Evolutionary conservation across 257 asterid species (phyloP).

Genomic region (Ocimum tenuiflorum): DNA sequence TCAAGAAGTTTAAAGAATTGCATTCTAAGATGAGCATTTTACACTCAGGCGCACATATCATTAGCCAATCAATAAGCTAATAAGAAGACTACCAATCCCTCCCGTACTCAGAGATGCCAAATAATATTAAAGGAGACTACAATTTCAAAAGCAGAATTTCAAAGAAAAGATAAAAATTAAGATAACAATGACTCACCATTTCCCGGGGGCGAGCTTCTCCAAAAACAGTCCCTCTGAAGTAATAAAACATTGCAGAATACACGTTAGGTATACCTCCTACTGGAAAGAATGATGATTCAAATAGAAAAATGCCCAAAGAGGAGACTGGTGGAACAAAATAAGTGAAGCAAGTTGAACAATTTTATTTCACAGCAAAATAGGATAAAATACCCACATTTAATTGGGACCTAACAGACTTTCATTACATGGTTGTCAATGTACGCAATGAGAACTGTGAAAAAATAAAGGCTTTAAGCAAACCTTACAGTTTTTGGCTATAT

Average conservation of each 20-base stretch:
- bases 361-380: background rate
- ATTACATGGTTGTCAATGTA: no score
- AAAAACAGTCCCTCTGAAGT: constrained; percentile 59
- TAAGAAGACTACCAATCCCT: background rate
- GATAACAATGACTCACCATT: constrained; percentile 40
- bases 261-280: constrained; percentile 23
- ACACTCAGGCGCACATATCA: no score
- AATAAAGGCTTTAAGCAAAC: no score
- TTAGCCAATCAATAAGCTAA: no score
- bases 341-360: background rate
- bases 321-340: background rate
- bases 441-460: no score
- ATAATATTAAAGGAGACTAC: background rate
- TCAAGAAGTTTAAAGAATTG: background rate
- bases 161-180: background rate
- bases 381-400: background rate
- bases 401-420: no score
- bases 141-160: background rate
- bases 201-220: constrained; percentile 87
- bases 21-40: no score
- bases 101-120: background rate
- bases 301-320: background rate
- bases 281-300: constrained; percentile 5
- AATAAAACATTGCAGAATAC: constrained; percentile 20
- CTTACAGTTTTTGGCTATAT: background rate